A percentile compares a stretch with the other conserved stretches of the same genome.
Conservation (phyloP, 768 basidiomycete species). For the Collybia mongolica region DNA sequence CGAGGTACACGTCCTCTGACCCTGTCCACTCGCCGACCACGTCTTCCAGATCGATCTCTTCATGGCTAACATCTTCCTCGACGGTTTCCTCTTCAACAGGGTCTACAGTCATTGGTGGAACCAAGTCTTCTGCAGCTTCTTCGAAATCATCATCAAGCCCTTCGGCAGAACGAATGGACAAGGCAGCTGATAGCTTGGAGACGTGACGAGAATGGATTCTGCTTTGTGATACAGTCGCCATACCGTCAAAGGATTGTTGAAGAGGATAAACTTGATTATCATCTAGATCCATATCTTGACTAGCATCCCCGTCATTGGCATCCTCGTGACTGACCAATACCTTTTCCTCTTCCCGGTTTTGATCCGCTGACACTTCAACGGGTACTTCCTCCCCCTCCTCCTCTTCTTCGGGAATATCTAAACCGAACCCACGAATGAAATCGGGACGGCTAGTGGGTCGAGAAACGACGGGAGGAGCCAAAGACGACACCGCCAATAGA, state of each 20-base stretch:
- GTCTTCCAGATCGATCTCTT: constrained; percentile 28
- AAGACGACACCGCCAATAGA: constrained; percentile 41
- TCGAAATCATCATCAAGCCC: constrained; percentile 41
- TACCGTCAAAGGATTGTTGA: constrained; percentile 32
- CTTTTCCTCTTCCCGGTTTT: constrained; percentile 18
- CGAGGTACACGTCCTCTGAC: constrained; percentile 65
- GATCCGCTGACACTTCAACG: constrained; percentile 24
- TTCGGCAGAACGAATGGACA: constrained; percentile 65
- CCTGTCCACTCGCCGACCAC: constrained; percentile 80
- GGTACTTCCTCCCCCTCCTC: constrained; percentile 54
- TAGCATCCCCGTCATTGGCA: background rate
- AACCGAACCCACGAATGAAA: constrained; percentile 76
- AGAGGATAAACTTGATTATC: constrained; percentile 28
- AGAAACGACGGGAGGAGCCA: constrained; percentile 43
- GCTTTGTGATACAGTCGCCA: constrained; percentile 48
- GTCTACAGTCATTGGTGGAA: constrained; percentile 1
- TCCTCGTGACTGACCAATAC: constrained; percentile 17
- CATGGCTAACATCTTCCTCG: constrained; percentile 12
- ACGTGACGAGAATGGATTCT: constrained; percentile 66
- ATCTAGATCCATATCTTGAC: constrained; percentile 34
- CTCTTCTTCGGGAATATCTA: constrained; percentile 77
- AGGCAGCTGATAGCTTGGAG: constrained; percentile 63
- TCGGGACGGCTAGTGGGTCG: constrained; percentile 62
- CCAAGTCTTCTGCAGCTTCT: constrained; percentile 19
- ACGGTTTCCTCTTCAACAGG: constrained; percentile 7